These are phyloP conservation scores for Urostyla sp. DNA, from an alignment of 73 alveolate genomes.

Conservation along the genomic window DNA sequence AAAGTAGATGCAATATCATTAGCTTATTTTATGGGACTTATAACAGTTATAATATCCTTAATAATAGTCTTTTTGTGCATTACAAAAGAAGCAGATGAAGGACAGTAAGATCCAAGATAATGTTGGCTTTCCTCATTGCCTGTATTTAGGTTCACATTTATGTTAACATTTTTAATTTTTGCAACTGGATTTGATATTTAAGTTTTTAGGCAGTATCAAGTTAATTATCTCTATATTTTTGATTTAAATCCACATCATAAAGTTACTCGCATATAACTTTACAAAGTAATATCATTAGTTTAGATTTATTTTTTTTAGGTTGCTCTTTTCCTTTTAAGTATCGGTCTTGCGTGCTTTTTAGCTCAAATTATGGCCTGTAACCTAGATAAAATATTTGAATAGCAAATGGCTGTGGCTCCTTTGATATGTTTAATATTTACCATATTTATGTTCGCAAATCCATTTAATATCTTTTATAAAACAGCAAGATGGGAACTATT, in stretches of 20 bases:
- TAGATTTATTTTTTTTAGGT: neutral
- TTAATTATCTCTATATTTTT: conserved; percentile 48
- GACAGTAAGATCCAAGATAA: conserved; percentile 1
- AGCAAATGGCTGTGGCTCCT: conserved; percentile 11
- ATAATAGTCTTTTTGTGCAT: neutral
- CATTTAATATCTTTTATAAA: conserved; percentile 15
- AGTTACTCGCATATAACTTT: conserved; percentile 13
- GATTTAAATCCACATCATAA: conserved; percentile 52
- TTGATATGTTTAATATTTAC: neutral
- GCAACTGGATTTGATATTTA: conserved; percentile 28
- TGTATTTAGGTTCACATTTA: conserved; percentile 25
- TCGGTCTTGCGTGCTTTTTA: neutral
- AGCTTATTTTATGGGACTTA: conserved; percentile 43
- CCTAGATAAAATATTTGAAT: too few relatives aligned
- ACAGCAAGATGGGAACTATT: conserved; percentile 16
- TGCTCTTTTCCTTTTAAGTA: neutral
- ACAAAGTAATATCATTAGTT: conserved; percentile 3
- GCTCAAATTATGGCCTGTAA: too few relatives aligned
- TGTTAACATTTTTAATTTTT: conserved; percentile 9
- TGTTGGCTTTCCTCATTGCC: conserved; percentile 24
- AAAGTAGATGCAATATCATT: conserved; percentile 38
- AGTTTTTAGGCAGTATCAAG: conserved; percentile 23
- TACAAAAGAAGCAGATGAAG: conserved; percentile 9
- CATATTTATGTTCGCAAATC: conserved; percentile 5
- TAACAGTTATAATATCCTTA: conserved; percentile 6